Evolutionary conservation across 352 stramenopile species (phyloP).

Genomic region (Phytophthora aleatoria): DNA sequence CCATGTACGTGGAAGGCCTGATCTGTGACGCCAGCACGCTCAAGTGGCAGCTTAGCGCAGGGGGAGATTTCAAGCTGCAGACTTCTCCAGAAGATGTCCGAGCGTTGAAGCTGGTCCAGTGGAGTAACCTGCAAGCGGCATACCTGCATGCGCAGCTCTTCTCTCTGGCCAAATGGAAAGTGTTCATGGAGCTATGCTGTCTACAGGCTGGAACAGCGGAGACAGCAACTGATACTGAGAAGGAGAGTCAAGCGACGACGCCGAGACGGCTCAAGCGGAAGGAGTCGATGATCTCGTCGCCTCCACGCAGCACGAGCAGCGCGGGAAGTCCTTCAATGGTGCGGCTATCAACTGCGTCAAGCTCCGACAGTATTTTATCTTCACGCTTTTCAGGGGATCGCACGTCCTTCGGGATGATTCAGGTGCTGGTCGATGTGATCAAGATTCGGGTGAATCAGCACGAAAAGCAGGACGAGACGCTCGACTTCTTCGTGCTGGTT

Average conservation of each 20-base stretch:
- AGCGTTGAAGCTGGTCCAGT: slow-evolving; percentile 48
- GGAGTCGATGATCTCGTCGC: slow-evolving; percentile 77
- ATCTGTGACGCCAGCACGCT: slow-evolving; percentile 33
- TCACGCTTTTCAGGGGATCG: slow-evolving; percentile 65
- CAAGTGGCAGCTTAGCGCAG: slow-evolving; percentile 40
- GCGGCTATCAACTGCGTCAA: slow-evolving; percentile 13
- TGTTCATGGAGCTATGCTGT: slow-evolving; percentile 76
- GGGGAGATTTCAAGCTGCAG: slow-evolving; percentile 26
- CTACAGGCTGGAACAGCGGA: slow-evolving; percentile 36
- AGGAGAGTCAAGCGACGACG: slow-evolving; percentile 7
- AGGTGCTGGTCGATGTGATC: slow-evolving; percentile 62
- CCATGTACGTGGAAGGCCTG: slow-evolving; percentile 36
- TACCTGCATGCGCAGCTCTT: slow-evolving; percentile 62
- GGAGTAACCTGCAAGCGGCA: slow-evolving; percentile 57
- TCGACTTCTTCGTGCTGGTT: slow-evolving; percentile 59
- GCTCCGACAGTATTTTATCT: slow-evolving; percentile 14
- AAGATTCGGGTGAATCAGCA: slow-evolving; percentile 38
- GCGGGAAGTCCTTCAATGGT: slow-evolving; percentile 9
- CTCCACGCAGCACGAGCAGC: slow-evolving; percentile 27
- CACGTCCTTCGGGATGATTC: slow-evolving; percentile 73
- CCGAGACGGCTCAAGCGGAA: slow-evolving; percentile 50
- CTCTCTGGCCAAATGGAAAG: slow-evolving; percentile 59
- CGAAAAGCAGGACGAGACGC: slow-evolving; percentile 32
- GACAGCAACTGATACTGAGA: slow-evolving; percentile 10
- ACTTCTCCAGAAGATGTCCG: slow-evolving; percentile 34